Evolutionary conservation across 1,139 yeast species (phyloP).

Genomic region (Suhomyces atakaporum): DNA sequence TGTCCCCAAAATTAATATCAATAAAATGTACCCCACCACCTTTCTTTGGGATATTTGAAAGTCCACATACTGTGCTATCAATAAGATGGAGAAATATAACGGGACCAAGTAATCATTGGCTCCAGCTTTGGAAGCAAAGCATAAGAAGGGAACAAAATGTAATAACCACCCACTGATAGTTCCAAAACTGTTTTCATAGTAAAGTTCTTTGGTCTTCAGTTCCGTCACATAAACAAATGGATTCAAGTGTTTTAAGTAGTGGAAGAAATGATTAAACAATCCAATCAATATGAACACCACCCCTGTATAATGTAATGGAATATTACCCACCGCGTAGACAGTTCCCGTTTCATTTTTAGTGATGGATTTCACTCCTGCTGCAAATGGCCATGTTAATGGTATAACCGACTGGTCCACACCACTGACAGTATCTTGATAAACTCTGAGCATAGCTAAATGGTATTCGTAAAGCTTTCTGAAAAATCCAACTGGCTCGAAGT

Average conservation of each 20-base stretch:
- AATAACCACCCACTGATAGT: conserved; percentile 36
- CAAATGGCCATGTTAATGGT: conserved; percentile 45
- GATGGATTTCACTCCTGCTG: conserved; percentile 29
- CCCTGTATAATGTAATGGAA: conserved; percentile 34
- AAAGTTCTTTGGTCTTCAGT: conserved; percentile 15
- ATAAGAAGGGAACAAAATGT: conserved; percentile 40
- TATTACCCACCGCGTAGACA: conserved; percentile 40
- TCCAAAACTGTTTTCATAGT: conserved; percentile 28
- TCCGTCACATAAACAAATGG: conserved; percentile 31
- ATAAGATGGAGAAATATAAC: conserved; percentile 36
- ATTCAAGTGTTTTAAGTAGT: conserved; percentile 29
- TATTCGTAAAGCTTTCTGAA: conserved; percentile 35
- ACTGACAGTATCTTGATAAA: conserved; percentile 31
- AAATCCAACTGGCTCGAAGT: conserved; percentile 22
- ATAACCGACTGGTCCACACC: neutral
- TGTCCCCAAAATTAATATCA: conserved; percentile 16
- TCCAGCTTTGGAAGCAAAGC: conserved; percentile 35
- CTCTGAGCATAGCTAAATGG: conserved; percentile 37
- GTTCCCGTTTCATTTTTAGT: conserved; percentile 33
- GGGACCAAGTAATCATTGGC: conserved; percentile 45
- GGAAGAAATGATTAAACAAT: conserved; percentile 22
- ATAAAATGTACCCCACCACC: conserved; percentile 20
- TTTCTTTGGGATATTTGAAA: conserved; percentile 27
- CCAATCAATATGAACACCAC: conserved; percentile 24
- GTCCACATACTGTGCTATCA: conserved; percentile 34